Base-by-base conservation (phyloP, 2,329 filamentous ascomycete genomes). In the Cladophialophora chaetospira region DNA sequence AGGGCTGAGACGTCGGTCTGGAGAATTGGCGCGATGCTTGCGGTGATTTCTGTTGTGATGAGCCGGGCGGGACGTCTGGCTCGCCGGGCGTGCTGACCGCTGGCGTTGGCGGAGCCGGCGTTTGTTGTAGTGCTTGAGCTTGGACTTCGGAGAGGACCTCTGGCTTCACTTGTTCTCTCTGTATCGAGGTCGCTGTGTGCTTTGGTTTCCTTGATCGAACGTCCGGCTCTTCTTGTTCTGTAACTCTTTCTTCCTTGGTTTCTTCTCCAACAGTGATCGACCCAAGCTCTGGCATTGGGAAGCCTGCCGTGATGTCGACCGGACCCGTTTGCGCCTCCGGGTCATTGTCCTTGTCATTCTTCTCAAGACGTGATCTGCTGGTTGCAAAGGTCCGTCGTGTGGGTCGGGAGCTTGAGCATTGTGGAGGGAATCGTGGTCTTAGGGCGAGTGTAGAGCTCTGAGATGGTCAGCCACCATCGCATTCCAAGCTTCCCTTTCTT, bases 291-390 rank as follows among this genome's bases (percentile, higher is more conserved):
- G 60, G 60, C 46, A 52, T 58, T 29, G 60, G 50, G 35, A 62
- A 62, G 2, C 60, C 60, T 29, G 60, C 53, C 26, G 60, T 62
- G 33, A 62, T 62, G 36, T 62, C 60, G 26, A 55, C 21, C 5
- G 54, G 38, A 5, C 49, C 43, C 4, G 33, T 40, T 21, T 19
- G 44, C n/a, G 42, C 42, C 3, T 51, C 36, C 23, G 15, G n/a
- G 2, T 33, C 17, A 6, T 43, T 51, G 36, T 51, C 35, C 35
- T 31, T 51, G 6, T 28, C 19, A 15, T 42, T 26, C 8, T 45
- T 45, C 10, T 53, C 49, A 26, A 36, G 48, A 38, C 26, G n/a
- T n/a, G 53, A 42, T n/a, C 38, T 15, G 40, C 19, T 38, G 19
- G 57, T 60, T 21, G 53, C 55, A 33, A 62, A 57, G 10, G 21